phyloP scores from a whole-genome alignment of 2,329 filamentous ascomycete genomes.

The Arthroderma sp. region DNA sequence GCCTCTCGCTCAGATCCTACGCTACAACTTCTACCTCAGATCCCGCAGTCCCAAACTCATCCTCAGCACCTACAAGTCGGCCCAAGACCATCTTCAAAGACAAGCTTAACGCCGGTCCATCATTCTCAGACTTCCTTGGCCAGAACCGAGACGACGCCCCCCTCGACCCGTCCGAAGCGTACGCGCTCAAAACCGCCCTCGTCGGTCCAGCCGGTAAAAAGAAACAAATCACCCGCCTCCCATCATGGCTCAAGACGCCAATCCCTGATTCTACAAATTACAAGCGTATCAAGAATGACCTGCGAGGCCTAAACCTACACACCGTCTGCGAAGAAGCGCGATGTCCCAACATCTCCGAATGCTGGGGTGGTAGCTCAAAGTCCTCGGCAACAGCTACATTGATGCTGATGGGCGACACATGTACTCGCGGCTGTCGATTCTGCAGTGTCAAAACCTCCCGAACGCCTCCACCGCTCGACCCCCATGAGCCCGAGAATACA shows the following conservation, averaged over 20 bases:
- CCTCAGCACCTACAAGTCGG: slow-evolving; percentile 38
- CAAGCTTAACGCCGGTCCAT: slow-evolving; percentile 50
- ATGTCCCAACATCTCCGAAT: slow-evolving; percentile 95
- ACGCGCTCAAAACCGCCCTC: slow-evolving; percentile 48
- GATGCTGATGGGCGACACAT: slow-evolving; percentile 99
- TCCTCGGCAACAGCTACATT: slow-evolving; percentile 90
- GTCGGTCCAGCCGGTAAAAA: slow-evolving; percentile 49
- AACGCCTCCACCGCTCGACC: slow-evolving; percentile 65
- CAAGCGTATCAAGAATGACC: slow-evolving; percentile 87
- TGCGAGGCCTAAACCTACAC: slow-evolving; percentile 77
- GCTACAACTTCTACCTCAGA: slow-evolving; percentile 27
- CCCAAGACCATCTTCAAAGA: slow-evolving; percentile 45
- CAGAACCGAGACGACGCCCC: slow-evolving; percentile 29
- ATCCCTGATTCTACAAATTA: slow-evolving; percentile 78
- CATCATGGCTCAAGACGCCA: slow-evolving; percentile 90
- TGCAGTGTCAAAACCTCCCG: slow-evolving; percentile 89
- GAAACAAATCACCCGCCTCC: slow-evolving; percentile 60
- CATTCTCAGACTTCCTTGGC: slow-evolving; percentile 50
- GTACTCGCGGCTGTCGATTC: slow-evolving; percentile 90
- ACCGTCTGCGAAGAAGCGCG: slow-evolving; percentile 96
- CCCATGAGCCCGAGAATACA: slow-evolving; percentile 92
- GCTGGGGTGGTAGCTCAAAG: slow-evolving; percentile 87
- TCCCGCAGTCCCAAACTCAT: slow-evolving; percentile 17
- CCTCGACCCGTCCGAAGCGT: slow-evolving; percentile 38
- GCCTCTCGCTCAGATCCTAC: slow-evolving; percentile 13